Percentiles rank a stretch among this genome's conserved stretches.
Conservation (phyloP, 2,329 filamentous ascomycete species). For the Chaetomiaceae sp. region DNA sequence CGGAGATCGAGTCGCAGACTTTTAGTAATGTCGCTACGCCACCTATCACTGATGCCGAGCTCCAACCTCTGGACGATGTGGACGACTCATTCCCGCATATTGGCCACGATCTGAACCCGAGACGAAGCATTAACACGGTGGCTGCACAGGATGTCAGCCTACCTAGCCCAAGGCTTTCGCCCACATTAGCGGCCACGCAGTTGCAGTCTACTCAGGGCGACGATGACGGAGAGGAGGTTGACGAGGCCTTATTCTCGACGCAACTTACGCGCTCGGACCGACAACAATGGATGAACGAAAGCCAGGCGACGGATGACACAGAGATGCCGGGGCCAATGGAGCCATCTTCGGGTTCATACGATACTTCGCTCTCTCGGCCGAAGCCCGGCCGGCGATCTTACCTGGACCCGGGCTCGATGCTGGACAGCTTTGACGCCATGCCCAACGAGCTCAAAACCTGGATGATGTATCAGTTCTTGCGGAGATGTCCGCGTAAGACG, state of each 20-base stretch:
- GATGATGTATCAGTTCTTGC: slow-evolving; percentile 93
- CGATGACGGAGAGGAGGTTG: slow-evolving; percentile 41
- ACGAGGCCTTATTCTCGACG: slow-evolving; percentile 31
- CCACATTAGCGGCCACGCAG: slow-evolving; percentile 72
- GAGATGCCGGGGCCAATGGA: slow-evolving; percentile 27
- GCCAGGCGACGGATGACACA: slow-evolving; percentile 38
- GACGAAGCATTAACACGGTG: slow-evolving; percentile 61
- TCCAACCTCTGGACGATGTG: slow-evolving; percentile 53
- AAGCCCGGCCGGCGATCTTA: slow-evolving; percentile 40
- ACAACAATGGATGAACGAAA: slow-evolving; percentile 37
- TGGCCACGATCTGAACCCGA: slow-evolving; percentile 43
- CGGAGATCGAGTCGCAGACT: slow-evolving; percentile 53
- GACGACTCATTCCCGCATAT: slow-evolving; percentile 48
- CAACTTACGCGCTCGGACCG: slow-evolving; percentile 33
- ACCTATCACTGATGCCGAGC: slow-evolving; percentile 68
- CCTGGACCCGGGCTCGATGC: slow-evolving; percentile 77
- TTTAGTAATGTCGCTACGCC: slow-evolving; percentile 68
- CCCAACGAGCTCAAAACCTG: slow-evolving; percentile 89
- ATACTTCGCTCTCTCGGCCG: slow-evolving; percentile 18
- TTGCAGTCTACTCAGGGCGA: slow-evolving; percentile 40
- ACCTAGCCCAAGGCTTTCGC: slow-evolving; percentile 90
- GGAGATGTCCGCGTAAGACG: slow-evolving; percentile 81
- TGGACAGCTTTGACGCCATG: slow-evolving; percentile 88
- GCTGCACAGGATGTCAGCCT: slow-evolving; percentile 84
- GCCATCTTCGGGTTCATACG: slow-evolving; percentile 29